phyloP scores from a whole-genome alignment of 805 yeast genomes.

The Tetrapisispora fleetii region DNA sequence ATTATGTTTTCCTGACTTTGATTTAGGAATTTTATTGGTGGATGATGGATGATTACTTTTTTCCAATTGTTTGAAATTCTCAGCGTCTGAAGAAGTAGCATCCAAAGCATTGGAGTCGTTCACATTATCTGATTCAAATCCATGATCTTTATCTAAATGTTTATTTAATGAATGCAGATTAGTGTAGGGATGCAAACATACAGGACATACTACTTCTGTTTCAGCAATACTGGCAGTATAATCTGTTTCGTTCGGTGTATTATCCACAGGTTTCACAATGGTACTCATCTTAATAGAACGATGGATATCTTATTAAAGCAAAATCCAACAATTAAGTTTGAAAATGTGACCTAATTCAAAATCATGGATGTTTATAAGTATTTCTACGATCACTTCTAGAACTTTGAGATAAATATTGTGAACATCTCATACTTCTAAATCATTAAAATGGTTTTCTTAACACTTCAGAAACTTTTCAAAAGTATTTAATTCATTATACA shows the following conservation, averaged over 20 bases:
- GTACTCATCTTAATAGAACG: not conserved
- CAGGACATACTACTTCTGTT: conserved; percentile 43
- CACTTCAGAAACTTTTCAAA: too few relatives aligned
- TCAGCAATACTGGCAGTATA: not conserved
- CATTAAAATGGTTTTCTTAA: too few relatives aligned
- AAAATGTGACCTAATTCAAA: not conserved
- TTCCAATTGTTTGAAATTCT: not conserved
- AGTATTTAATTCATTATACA: too few relatives aligned
- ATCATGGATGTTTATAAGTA: too few relatives aligned
- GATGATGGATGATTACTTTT: not conserved
- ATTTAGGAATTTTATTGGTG: not conserved
- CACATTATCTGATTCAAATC: conserved; percentile 18
- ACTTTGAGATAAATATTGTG: too few relatives aligned
- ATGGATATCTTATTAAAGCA: not conserved
- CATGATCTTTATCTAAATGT: conserved; percentile 66
- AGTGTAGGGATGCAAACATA: conserved; percentile 53
- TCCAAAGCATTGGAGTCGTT: not conserved
- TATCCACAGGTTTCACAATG: not conserved
- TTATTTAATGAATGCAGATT: conserved; percentile 46
- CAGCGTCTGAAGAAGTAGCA: not conserved
- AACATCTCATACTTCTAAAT: too few relatives aligned
- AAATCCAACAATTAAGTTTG: too few relatives aligned
- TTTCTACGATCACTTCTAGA: too few relatives aligned
- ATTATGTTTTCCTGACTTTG: not conserved
- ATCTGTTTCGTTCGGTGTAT: not conserved